Conservation (phyloP, 192 early-diverging fungal genomes). For the Irineochytrium annulatum region DNA sequence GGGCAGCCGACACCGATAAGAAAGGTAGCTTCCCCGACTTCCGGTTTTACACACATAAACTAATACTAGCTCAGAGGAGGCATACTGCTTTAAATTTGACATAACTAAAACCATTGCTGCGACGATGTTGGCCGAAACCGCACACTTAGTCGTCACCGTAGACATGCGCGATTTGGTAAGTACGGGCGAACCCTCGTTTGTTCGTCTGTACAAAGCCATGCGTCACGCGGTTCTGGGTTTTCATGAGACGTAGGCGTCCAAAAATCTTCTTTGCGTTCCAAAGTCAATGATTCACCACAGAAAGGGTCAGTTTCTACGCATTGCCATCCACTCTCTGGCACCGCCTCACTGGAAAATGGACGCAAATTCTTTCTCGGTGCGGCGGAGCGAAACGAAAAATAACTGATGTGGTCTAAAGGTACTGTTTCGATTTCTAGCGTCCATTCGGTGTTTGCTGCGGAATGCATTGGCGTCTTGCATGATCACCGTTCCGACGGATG, state of each 20-base stretch:
- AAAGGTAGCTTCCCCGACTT: not conserved
- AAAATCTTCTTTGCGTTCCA: conserved; percentile 59
- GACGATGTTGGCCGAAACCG: conserved; percentile 33
- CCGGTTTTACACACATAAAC: not conserved
- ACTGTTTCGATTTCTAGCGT: conserved; percentile 55
- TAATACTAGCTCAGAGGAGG: not conserved
- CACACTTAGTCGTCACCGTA: too few relatives aligned
- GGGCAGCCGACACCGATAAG: not conserved
- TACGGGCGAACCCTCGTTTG: too few relatives aligned
- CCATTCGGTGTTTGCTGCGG: conserved; percentile 71
- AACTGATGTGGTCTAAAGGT: conserved; percentile 10
- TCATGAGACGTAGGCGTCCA: too few relatives aligned
- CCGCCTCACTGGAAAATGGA: conserved; percentile 70
- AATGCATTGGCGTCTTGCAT: conserved; percentile 72
- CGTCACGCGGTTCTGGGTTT: too few relatives aligned
- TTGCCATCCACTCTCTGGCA: conserved; percentile 76
- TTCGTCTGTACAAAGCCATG: too few relatives aligned
- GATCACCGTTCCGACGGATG: conserved; percentile 74
- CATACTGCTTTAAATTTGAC: conserved; percentile 83
- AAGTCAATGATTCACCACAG: conserved; percentile 21
- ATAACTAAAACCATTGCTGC: conserved; percentile 71
- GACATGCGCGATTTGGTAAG: too few relatives aligned
- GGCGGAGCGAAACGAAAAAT: not conserved
- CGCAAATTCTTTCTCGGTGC: conserved; percentile 3
- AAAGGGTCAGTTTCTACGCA: conserved; percentile 53